Evolutionary conservation across 2,329 filamentous ascomycete genomes (phyloP), one percentile per base, ranked within the genome.

Genomic region (Fusarium buxicola): DNA sequence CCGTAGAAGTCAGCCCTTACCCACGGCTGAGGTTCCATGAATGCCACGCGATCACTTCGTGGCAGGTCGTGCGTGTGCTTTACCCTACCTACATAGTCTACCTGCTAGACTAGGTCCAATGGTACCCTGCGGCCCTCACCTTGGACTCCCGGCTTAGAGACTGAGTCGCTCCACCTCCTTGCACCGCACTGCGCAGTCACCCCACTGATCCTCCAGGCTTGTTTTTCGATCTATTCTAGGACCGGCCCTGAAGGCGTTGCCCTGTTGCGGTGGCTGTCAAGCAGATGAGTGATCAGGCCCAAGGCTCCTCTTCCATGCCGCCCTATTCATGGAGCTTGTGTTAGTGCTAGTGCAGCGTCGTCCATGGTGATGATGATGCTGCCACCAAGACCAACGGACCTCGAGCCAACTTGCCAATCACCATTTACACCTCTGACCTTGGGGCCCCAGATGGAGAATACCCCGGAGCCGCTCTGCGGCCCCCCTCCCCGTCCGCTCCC

Each of bases 401-500:
- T 48, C 40, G 28, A 56, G 8, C 25, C 16, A 46, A 24, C 46
- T 49, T 54, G 16, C 39, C 38, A 43, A 46, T 46, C 24, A 31
- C 32, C 28, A 27, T 27, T 13, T 39, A 7, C 25, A 34, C 18
- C 51, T 32, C 4, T 9, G 21, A 41, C 34, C 24, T 48, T 27
- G 12, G 27, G 34, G 34, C 35, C 41, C 35, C 35, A 40, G 44
- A 48, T 16, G 24, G n/a, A n/a, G n/a, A 16, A 44, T 35, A 40
- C 43, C 47, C 58, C 67, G 67, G 68, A 70, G 63, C 68, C 65
- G 67, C 65, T 60, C 57, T 45, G 40, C 44, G 56, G 51, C 50
- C 53, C 39, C 49, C 50, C 43, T 49, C 64, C 54, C 56, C 35
- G 48, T 58, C 54, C 58, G 34, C 51, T 43, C 43, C 50, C 40